Evolutionary conservation across 1,284 basidiomycete species (phyloP).

Genomic region (Trametes sp.): DNA sequence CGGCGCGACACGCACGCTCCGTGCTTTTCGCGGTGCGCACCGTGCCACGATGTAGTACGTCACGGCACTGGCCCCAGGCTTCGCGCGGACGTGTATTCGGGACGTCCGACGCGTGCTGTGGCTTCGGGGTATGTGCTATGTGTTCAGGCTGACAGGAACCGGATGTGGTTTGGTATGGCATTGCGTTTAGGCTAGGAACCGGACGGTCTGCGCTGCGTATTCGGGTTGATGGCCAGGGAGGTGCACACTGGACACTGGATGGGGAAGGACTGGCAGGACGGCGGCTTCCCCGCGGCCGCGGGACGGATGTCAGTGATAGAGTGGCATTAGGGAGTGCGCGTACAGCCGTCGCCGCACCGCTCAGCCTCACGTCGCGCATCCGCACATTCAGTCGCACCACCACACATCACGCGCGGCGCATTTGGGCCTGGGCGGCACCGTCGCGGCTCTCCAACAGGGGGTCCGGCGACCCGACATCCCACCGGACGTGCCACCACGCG

Average conservation of each 20-base stretch:
- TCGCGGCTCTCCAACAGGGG: background rate
- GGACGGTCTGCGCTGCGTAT: no score
- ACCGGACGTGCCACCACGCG: no score
- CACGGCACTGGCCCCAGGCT: no score
- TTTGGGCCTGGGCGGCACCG: background rate
- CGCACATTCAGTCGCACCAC: background rate
- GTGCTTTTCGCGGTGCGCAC: slow-evolving; percentile 2
- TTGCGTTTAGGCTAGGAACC: no score
- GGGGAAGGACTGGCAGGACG: no score
- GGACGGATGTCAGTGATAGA: background rate
- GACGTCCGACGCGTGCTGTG: background rate
- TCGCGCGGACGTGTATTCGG: background rate
- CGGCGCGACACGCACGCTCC: background rate
- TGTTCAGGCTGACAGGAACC: background rate
- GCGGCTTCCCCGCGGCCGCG: background rate
- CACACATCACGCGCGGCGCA: no score
- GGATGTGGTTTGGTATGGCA: background rate
- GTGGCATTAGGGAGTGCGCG: slow-evolving; percentile 1
- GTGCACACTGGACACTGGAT: no score
- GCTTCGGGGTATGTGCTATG: background rate
- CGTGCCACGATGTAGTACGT: background rate
- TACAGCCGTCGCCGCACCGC: background rate
- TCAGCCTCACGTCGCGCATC: background rate
- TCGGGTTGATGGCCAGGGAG: no score
- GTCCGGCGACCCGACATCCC: background rate